Base-by-base conservation (phyloP, 768 basidiomycete genomes). In the Boletus sp. region DNA sequence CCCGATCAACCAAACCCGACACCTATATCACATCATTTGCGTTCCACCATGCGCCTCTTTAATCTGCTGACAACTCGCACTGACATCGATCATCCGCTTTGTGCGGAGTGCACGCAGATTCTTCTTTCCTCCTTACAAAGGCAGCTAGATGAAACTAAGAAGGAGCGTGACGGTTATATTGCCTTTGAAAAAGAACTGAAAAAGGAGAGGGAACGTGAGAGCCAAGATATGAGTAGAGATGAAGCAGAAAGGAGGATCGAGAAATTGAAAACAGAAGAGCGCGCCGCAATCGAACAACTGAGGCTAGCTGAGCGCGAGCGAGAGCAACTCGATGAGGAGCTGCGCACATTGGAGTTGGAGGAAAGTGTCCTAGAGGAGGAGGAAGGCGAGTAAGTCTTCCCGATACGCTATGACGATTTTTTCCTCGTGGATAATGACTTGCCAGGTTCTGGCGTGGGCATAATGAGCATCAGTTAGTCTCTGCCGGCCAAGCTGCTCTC, bases 31-130 rank as follows among this genome's bases (percentile, higher is more conserved):
- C 85, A 89, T 71, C 88, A 89, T 66, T 76, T 92, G 56, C 85
- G 86, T 55, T 90, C 89, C 36, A 86, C 88, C 47, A 80, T 81
- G 58, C 84, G 84, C 18, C 78, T 94, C 39, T 87, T 91, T 69
- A 89, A 89, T 69, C 71, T 92, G 32, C 78, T 93, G 44, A 90
- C 90, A 12, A 82, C 86, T 54, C 79, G 86, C 42, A 86, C 88
- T 51, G 88, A 89, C 33, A 83, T 95, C 44, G 92, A 94, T 69
- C 94, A 98, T 69, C 97, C 97, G 6, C 80, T 99, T 8, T 99
- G 97, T 71, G 85, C 89, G 0, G 96, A 98, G 66, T 99, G 97
- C 72, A 92, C 94, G 4, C 87, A 90, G 65, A 81, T 89, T 47
- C 74, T 98, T 35, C 81, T 95, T 32, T 78, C 78, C 1, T 84